Percentiles rank a stretch among this genome's conserved stretches.
These are phyloP conservation scores for Pinus taeda DNA, from an alignment of 75 land plant genomes.

Conservation along the genomic window DNA sequence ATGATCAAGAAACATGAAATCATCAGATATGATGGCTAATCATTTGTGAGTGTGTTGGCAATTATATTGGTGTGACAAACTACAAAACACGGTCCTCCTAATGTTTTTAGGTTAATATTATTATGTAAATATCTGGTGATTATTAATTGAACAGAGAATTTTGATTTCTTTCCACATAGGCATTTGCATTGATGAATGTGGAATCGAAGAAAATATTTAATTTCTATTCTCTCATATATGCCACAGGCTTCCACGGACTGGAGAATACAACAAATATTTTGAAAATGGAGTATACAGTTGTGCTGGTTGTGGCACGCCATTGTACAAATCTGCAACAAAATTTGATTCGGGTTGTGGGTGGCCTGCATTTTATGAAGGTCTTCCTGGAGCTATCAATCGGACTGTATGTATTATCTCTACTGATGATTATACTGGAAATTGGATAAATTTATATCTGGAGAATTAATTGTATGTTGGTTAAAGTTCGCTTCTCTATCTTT, in stretches of 20 bases:
- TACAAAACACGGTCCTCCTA: no score
- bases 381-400: conserved; percentile 90
- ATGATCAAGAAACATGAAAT: neutral
- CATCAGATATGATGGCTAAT: neutral
- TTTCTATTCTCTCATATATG: neutral
- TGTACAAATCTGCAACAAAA: conserved; percentile 89
- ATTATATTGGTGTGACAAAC: neutral
- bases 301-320: conserved; percentile 91
- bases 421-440: neutral
- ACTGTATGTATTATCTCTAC: conserved; percentile 40
- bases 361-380: conserved; percentile 97
- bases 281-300: conserved; percentile 82
- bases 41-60: neutral
- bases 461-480: neutral
- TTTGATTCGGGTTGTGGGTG: conserved; percentile 99
- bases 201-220: neutral
- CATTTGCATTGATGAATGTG: neutral
- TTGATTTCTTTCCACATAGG: neutral
- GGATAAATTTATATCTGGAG: neutral
- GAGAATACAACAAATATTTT: conserved; percentile 78
- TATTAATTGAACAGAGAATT: neutral
- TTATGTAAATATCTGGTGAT: neutral
- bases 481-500: neutral
- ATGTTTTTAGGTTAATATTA: neutral
- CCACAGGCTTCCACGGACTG: conserved; percentile 76